Evolutionary conservation across 257 asterid species (phyloP), one percentile per base, ranked within the genome.

Genomic region (Coffea canephora): DNA sequence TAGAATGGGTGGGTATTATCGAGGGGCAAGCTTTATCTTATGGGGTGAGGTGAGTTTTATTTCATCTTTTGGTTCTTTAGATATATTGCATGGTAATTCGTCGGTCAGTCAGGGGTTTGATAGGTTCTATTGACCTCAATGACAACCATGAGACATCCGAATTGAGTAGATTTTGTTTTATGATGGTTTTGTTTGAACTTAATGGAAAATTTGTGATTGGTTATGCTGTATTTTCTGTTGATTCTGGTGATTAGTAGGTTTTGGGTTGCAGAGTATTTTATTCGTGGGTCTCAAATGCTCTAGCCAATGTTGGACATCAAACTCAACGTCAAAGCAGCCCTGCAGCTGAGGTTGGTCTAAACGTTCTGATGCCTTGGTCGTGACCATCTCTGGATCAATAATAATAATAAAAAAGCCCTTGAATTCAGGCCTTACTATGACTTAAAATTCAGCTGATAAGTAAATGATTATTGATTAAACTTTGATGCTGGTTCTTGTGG

Each of bases 241-340:
- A 86, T 88, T 81, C 84, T 86, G 88, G 92, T 88, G 91, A 88
- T 86, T 84, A 85, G 90, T 90, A 91, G 98, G 94, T 88, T 85
- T 90, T 87, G 85, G 93, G 95, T 89, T 87, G 89, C 95, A 89
- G 98, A 91, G 93, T 69, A 79, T 85, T 91, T 78, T 88, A 89
- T 88, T 88, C 97, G 2, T 89, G 96, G 96, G 95, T 90, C 80
- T 93, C 98, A 79, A 89, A 70, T 91, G 91, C 94, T 83, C 54
- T 93, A 74, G 86, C 78, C 78, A 84, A 83, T 71, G 84, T 86
- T 4, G 90, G 93, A 25, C 91, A 87, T 66, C 92, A 85, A 71
- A 78, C 87, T 83, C 95, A 88, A 64, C 79, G 78, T 54, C 93
- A 86, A 83, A 87, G 82, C 85, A 84, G 83, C 83, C 81, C 91